Base-by-base conservation (phyloP, 371 early-diverging fungal genomes). In the Paraphysoderma sedebokerense region DNA sequence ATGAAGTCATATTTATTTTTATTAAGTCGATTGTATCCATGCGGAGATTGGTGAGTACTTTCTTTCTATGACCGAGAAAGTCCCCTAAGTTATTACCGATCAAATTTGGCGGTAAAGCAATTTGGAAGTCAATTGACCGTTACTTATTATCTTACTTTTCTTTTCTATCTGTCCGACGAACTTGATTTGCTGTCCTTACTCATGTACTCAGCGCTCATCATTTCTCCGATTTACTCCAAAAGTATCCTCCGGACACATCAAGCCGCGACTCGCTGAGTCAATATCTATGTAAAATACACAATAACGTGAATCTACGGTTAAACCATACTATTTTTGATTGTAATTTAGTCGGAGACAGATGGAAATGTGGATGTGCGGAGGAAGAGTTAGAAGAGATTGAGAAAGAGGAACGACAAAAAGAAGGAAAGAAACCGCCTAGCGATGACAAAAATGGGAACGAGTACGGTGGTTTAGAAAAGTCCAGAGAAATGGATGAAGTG, bases 251-350 rank as follows among this genome's bases (percentile, higher is more conserved):
- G 12, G 61, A 74, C 35, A 86, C 92, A 0, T 71, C 65, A 7
- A 74, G 74, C 22, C 78, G 86, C 33, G 55, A 62, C 38, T 76
- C 68, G 13, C 69, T 98, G 42, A 68, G 72, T 32, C 64, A 71
- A 59, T 99, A 97, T 96, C 56, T 97, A 44, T 99, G 99, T 64
- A 69, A 79, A 38, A 72, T 87, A 45, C 98, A 99, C 65, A 99
- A 99, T 64, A 78, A 87, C 57, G 98, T 98, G 26, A 99, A 99
- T 59, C 80, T 69, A 50, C 70, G 86, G 57, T 63, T 92, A 36
- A 88, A 86, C 8, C 97, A 98, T 61, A 75, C 79, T 1, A 57
- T 66, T 33, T 96, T 98, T 70, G 97, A 99, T 60, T 99, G 99
- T 62, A 63, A 70, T 19, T 82, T 80, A 55, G 80, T 92, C 3